phyloP scores from a whole-genome alignment of 805 yeast genomes.

The Candida hispaniensis region DNA sequence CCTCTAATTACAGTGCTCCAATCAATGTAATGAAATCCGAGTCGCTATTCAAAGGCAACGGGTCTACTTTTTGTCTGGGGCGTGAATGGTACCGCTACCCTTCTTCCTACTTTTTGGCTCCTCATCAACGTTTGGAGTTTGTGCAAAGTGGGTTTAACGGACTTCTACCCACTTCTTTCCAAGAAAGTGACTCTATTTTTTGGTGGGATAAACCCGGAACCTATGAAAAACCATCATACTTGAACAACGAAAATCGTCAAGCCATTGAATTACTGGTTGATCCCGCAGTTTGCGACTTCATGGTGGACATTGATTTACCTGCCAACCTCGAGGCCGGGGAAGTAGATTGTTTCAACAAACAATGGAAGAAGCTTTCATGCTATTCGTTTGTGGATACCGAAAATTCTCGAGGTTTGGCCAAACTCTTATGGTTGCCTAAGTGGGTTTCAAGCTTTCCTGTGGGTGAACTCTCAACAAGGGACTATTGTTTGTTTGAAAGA shows the following conservation, averaged over 20 bases:
- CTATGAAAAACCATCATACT: slow-evolving; percentile 43
- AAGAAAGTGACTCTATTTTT: slow-evolving; percentile 28
- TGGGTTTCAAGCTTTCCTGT: slow-evolving; percentile 16
- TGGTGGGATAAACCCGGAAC: slow-evolving; percentile 26
- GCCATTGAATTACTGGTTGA: slow-evolving; percentile 46
- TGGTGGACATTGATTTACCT: slow-evolving; percentile 50
- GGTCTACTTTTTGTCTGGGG: slow-evolving; percentile 69
- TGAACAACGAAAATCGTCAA: slow-evolving; percentile 66
- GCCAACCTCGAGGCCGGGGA: slow-evolving; percentile 40
- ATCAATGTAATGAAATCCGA: slow-evolving; percentile 39
- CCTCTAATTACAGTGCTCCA: slow-evolving; percentile 65
- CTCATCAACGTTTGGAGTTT: slow-evolving; percentile 52
- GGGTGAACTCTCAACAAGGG: slow-evolving; percentile 21
- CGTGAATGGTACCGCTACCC: slow-evolving; percentile 94
- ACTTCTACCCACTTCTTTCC: slow-evolving; percentile 82
- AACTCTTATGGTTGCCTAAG: slow-evolving; percentile 24
- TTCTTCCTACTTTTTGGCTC: slow-evolving; percentile 69
- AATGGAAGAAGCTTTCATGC: slow-evolving; percentile 24
- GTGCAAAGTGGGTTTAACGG: slow-evolving; percentile 76
- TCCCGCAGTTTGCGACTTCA: slow-evolving; percentile 50
- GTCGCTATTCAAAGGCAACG: slow-evolving; percentile 30
- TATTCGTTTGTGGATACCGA: slow-evolving; percentile 22
- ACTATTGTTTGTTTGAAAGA: slow-evolving; percentile 25
- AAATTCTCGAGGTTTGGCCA: slow-evolving; percentile 22
- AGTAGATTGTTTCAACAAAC: slow-evolving; percentile 20